Conservation (phyloP, 768 basidiomycete genomes). For the Boletus rubropictus region DNA sequence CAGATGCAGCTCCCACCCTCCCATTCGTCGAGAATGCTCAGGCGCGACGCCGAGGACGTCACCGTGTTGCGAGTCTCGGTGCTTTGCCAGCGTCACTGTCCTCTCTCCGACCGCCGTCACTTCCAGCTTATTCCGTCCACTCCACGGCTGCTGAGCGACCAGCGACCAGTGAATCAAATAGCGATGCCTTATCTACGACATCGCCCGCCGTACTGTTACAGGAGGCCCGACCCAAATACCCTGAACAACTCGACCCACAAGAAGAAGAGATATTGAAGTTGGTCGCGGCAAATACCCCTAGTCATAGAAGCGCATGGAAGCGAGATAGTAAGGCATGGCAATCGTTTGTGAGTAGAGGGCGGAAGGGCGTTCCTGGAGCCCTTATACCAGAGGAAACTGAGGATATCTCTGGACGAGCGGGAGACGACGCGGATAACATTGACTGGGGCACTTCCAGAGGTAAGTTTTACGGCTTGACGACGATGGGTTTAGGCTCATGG, state of each 20-base stretch:
- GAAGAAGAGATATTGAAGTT: slow-evolving; percentile 54
- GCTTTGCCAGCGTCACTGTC: slow-evolving; percentile 54
- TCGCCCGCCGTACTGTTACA: not conserved
- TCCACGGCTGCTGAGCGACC: slow-evolving; percentile 6
- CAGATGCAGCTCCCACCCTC: slow-evolving; percentile 33
- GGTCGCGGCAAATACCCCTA: slow-evolving; percentile 64
- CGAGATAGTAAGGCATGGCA: slow-evolving; percentile 61
- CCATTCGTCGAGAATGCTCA: slow-evolving; percentile 31
- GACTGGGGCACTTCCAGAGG: slow-evolving; percentile 26
- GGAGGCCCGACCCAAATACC: slow-evolving; percentile 14
- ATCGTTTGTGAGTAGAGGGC: slow-evolving; percentile 43
- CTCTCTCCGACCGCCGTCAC: slow-evolving; percentile 57
- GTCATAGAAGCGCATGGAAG: slow-evolving; percentile 68
- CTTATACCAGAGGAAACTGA: slow-evolving; percentile 34
- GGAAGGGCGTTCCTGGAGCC: slow-evolving; percentile 24
- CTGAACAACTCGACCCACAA: slow-evolving; percentile 32
- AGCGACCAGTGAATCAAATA: slow-evolving; percentile 1
- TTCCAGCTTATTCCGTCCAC: slow-evolving; percentile 62
- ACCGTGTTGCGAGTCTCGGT: slow-evolving; percentile 29
- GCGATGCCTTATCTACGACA: not conserved
- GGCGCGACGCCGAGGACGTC: slow-evolving; percentile 21
- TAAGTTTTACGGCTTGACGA: slow-evolving; percentile 11
- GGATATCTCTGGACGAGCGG: slow-evolving; percentile 20
- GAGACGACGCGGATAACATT: slow-evolving; percentile 16
- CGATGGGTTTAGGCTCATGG: slow-evolving; percentile 6